These are phyloP conservation scores for Lachancea sp. DNA, from an alignment of 805 yeast genomes.

Conservation along the genomic window DNA sequence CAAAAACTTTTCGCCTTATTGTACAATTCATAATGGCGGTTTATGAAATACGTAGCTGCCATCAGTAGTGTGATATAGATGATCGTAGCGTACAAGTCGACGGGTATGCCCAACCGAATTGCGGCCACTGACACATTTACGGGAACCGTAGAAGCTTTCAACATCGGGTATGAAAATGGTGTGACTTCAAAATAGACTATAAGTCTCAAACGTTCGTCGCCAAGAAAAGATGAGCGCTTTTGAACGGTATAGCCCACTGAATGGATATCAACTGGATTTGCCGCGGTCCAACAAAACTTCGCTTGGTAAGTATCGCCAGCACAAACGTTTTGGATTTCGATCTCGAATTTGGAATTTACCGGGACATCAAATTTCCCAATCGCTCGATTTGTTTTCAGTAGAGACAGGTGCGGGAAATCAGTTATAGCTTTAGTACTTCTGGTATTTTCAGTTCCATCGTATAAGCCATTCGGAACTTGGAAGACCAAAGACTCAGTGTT, in stretches of 20 bases:
- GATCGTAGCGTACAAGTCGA: constrained; percentile 20
- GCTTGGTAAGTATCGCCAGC: constrained; percentile 18
- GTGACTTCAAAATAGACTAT: constrained; percentile 12
- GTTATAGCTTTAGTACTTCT: not conserved
- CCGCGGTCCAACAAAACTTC: constrained; percentile 31
- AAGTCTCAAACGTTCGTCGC: constrained; percentile 12
- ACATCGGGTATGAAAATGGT: constrained; percentile 20
- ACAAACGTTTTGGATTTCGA: constrained; percentile 16
- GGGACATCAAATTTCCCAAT: constrained; percentile 4
- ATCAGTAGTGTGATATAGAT: constrained; percentile 13
- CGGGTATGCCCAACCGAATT: constrained; percentile 22
- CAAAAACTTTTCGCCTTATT: constrained; percentile 5
- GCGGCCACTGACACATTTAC: constrained; percentile 20
- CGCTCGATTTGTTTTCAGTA: constrained; percentile 9
- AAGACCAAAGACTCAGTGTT: constrained; percentile 20
- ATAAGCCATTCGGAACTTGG: constrained; percentile 15
- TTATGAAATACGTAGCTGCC: constrained; percentile 7
- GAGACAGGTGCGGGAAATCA: constrained; percentile 1
- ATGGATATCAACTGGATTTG: constrained; percentile 22
- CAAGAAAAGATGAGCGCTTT: constrained; percentile 11
- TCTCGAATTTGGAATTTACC: constrained; percentile 4
- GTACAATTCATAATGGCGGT: constrained; percentile 10
- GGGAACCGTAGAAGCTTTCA: constrained; percentile 13
- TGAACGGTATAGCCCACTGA: constrained; percentile 12
- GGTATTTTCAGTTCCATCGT: no score